Base-by-base conservation (phyloP, 2,329 filamentous ascomycete genomes). In the Penicillium sp. region DNA sequence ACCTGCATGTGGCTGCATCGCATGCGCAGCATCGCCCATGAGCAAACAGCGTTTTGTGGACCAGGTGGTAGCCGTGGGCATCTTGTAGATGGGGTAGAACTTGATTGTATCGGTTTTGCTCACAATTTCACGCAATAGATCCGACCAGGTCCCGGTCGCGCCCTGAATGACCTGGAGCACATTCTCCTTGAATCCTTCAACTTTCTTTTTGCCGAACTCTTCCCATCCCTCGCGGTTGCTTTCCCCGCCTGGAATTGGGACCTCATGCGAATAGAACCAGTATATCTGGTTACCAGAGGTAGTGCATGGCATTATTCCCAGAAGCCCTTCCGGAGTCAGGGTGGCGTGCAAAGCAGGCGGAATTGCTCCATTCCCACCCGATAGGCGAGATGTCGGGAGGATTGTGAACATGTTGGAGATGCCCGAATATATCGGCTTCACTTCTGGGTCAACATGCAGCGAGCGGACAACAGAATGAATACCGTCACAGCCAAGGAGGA, bases 401-500 rank as follows among this genome's bases (percentile, higher is more conserved):
- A 68, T 34, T 57, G 69, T 59, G 63, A 56, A 55, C 5, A 59
- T 57, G 39, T 28, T 56, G 4, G 69, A 66, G 39, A 74, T 65
- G 6, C 73, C 74, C 1, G 75, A 73, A 58, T 77, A 78, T 39
- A 71, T 69, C 22, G 74, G 71, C n/a, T 41, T 49, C 8, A 45
- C 28, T 4, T 42, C 55, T 8, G 70, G 69, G 48, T 75, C 67
- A 25, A 78, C 66, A 48, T 75, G 65, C 5, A 67, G 43, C n/a
- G 49, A 67, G 7, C 76, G 71, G 5, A 76, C 73, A 11, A 66
- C 58, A 1, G 75, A 77, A 58, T 78, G 76, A 8, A 78, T 74
- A 1, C 76, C 76, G 58, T 79, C 76, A 60, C 74, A 76, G 5
- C 76, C 76, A n/a, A 78, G 61, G 1, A 75, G 45, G 1, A 67